These are phyloP conservation scores for Starmerella floris DNA, from an alignment of 805 yeast species.

Conservation along the genomic window DNA sequence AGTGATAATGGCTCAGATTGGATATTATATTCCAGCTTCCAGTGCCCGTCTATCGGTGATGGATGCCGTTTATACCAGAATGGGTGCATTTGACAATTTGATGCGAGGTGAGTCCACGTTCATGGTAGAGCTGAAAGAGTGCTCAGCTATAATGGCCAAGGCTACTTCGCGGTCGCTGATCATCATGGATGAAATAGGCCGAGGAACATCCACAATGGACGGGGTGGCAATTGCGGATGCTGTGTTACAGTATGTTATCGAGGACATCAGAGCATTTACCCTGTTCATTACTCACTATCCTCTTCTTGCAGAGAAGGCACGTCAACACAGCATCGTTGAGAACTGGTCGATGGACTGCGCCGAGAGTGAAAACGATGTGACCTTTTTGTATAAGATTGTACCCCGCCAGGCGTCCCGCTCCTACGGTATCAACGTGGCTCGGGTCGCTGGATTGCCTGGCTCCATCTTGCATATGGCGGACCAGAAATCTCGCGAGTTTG, in stretches of 20 bases:
- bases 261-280: slow-evolving; percentile 38
- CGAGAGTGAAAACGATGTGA: slow-evolving; percentile 30
- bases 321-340: slow-evolving; percentile 29
- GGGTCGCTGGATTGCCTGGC: slow-evolving; percentile 44
- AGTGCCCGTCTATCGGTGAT: slow-evolving; percentile 50
- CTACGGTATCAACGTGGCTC: slow-evolving; percentile 78
- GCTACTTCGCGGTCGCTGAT: slow-evolving; percentile 47
- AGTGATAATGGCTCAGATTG: slow-evolving; percentile 63
- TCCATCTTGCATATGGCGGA: slow-evolving; percentile 21
- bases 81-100: slow-evolving; percentile 76
- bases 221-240: slow-evolving; percentile 74
- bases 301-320: slow-evolving; percentile 41
- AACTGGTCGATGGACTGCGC: slow-evolving; percentile 64
- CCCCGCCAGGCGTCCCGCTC: slow-evolving; percentile 46
- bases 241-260: slow-evolving; percentile 46
- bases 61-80: slow-evolving; percentile 41
- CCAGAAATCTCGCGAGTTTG: slow-evolving; percentile 22
- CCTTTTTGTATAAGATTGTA: slow-evolving; percentile 41
- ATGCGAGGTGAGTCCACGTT: slow-evolving; percentile 70
- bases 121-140: slow-evolving; percentile 61
- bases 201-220: slow-evolving; percentile 63
- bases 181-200: slow-evolving; percentile 61
- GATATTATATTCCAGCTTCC: slow-evolving; percentile 61
- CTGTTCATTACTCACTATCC: slow-evolving; percentile 82
- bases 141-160: slow-evolving; percentile 40